Base-by-base conservation (phyloP, 1,284 basidiomycete genomes). In the Wolfiporia cocos region DNA sequence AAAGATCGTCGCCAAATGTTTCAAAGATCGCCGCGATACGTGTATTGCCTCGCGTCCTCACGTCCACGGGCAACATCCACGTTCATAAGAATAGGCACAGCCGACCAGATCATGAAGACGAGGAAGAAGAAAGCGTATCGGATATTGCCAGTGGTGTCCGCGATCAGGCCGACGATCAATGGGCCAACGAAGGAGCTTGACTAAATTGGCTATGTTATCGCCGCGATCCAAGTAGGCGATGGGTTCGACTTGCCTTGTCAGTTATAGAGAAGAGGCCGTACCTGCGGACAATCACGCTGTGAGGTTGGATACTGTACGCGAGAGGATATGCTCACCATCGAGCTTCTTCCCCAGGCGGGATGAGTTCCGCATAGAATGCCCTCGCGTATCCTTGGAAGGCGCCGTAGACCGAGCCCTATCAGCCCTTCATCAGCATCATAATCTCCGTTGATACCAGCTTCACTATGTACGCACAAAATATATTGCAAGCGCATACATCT, bases 161-260 rank as follows among this genome's bases (percentile, higher is more conserved):
- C 79, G 36, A 96, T 88, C 31, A 92, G 52, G 0, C 91, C 92
- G 1, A 96, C 91, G 18, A 89, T 67, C 3, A 91, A 69, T 2
- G 91, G 91, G 0, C 91, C 91, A n/a, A 95, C 63, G 61, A 94
- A 95, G 7, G 87, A 91, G 43, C 81, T 84, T 12, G 87, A 90
- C 80, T 90, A 28, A 5, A 23, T 14, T 9, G 19, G 12, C 12
- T 5, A 24, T 3, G 29, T 11, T 12, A 9, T 4, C 3, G 7
- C 7, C n/a, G 5, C 5, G 11, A 31, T 39, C 12, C 39, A 38
- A n/a, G 14, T 35, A 14, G 21, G 39, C 31, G 41, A 21, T 37
- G 42, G 24, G 37, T 31, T 7, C 24, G 14, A 52, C 66, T 2
- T 51, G 78, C 84, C 70, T 91, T 92, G 66, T 90, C 88, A 0